phyloP scores from a whole-genome alignment of 352 stramenopile genomes.

The Phytophthora sp. region DNA sequence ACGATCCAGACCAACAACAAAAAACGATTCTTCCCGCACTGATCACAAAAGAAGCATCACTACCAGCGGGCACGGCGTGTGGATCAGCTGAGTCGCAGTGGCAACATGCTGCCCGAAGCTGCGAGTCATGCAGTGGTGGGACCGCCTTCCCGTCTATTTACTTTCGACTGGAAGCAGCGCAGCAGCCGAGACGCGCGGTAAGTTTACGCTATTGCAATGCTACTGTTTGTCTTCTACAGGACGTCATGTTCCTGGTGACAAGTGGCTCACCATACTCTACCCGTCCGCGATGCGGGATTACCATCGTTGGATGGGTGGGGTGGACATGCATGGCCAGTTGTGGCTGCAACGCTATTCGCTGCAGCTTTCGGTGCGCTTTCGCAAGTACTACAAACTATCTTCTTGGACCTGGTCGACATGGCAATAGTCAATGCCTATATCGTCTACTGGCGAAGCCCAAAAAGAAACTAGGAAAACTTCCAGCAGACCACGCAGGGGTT shows the following conservation, averaged over 20 bases:
- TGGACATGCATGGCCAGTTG: conserved; percentile 27
- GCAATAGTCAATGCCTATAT: conserved; percentile 29
- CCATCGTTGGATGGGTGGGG: conserved; percentile 11
- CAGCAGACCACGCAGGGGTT: conserved; percentile 15
- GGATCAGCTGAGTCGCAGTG: background rate
- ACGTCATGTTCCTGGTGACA: background rate
- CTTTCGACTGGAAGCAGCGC: conserved; percentile 7
- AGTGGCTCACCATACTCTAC: conserved; percentile 2
- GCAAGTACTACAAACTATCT: conserved; percentile 35
- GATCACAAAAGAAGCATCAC: background rate
- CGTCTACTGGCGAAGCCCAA: too few relatives aligned
- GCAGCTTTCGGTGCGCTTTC: conserved; percentile 10
- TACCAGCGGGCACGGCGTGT: background rate
- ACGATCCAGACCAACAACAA: conserved; percentile 7
- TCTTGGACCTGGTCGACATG: conserved; percentile 34
- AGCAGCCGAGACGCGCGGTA: conserved; percentile 3
- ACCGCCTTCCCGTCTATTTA: background rate
- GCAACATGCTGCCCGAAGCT: conserved; percentile 1
- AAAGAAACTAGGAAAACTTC: background rate
- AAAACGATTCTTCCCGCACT: too few relatives aligned
- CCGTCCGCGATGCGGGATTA: conserved; percentile 10
- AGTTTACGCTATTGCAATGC: too few relatives aligned
- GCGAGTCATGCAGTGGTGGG: background rate
- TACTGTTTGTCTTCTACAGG: background rate
- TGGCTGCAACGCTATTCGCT: conserved; percentile 13